Conservation (phyloP, 805 yeast species). For the Metschnikowia gelsemii region DNA sequence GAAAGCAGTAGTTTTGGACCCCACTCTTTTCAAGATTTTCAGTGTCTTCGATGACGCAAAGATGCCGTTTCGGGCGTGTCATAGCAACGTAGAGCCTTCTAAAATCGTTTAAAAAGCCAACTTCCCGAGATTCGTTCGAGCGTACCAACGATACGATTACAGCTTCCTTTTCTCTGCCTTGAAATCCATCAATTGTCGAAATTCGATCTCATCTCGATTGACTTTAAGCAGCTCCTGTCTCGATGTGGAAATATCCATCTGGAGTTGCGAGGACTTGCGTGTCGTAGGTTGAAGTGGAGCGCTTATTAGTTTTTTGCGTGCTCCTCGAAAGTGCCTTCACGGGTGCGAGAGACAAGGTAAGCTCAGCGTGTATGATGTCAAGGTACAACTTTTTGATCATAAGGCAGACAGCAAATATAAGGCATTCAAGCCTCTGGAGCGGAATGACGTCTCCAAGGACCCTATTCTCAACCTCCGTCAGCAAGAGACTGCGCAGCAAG, state of each 20-base stretch:
- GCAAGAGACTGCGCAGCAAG: no score
- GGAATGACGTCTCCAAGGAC: no score
- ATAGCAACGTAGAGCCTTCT: slow-evolving; percentile 90
- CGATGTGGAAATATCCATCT: no score
- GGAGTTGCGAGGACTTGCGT: slow-evolving; percentile 76
- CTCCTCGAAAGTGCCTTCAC: no score
- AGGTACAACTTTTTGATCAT: no score
- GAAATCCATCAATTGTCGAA: slow-evolving; percentile 93
- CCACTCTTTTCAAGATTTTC: slow-evolving; percentile 55
- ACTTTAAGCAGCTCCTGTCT: slow-evolving; percentile 33
- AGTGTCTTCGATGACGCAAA: slow-evolving; percentile 84
- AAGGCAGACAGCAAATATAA: no score
- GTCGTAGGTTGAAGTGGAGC: slow-evolving; percentile 84
- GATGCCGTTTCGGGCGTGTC: slow-evolving; percentile 82
- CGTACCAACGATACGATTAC: slow-evolving; percentile 80
- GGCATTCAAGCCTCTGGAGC: no score
- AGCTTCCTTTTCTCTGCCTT: slow-evolving; percentile 91
- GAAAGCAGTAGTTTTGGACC: no score
- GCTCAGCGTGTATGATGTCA: no score
- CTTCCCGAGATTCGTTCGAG: slow-evolving; percentile 64
- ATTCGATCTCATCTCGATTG: slow-evolving; percentile 54
- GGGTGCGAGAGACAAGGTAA: no score
- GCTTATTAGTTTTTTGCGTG: no score
- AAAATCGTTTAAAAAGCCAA: slow-evolving; percentile 80
- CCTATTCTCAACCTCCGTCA: no score